Conservation (phyloP, 139 green algal species). For the Chara braunii region DNA sequence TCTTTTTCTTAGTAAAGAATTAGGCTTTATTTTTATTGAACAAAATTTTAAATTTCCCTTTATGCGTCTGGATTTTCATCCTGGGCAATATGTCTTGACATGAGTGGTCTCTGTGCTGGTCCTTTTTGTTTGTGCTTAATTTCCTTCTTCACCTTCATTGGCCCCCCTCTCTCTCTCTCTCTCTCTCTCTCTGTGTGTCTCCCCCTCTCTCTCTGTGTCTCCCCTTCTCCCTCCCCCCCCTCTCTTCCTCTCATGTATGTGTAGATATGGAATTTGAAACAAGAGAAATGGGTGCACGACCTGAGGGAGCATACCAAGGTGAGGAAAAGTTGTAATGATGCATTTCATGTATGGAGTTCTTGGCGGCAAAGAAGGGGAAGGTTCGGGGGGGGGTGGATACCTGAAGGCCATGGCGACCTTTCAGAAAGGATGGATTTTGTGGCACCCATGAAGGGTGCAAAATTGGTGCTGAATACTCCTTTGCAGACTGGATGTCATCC, state of each 20-base stretch:
- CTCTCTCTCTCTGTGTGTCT: neutral
- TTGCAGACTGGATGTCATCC: too few species aligned
- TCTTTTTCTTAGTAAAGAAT: too few species aligned
- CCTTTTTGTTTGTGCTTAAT: neutral
- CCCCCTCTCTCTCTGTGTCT: neutral
- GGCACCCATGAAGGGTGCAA: too few species aligned
- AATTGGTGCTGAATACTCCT: too few species aligned
- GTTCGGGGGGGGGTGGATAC: too few species aligned
- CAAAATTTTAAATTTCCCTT: too few species aligned
- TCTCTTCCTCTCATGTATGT: neutral
- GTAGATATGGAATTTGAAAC: conserved; percentile 42
- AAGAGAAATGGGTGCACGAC: conserved; percentile 54
- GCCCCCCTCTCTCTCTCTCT: neutral
- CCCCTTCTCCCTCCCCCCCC: neutral
- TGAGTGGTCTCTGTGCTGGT: neutral
- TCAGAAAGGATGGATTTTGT: too few species aligned
- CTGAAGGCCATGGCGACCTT: too few species aligned
- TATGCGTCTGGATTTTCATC: too few species aligned
- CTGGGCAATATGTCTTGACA: neutral
- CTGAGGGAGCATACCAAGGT: conserved; percentile 60
- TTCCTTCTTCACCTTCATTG: neutral
- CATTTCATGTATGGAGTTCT: neutral
- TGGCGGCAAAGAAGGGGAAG: neutral
- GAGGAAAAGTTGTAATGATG: neutral
- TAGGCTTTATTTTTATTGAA: too few species aligned